Percentiles rank a stretch among this genome's conserved stretches.
These are phyloP conservation scores for Ogataea nakhonphanomensis DNA, from an alignment of 805 yeast species.

Conservation along the genomic window DNA sequence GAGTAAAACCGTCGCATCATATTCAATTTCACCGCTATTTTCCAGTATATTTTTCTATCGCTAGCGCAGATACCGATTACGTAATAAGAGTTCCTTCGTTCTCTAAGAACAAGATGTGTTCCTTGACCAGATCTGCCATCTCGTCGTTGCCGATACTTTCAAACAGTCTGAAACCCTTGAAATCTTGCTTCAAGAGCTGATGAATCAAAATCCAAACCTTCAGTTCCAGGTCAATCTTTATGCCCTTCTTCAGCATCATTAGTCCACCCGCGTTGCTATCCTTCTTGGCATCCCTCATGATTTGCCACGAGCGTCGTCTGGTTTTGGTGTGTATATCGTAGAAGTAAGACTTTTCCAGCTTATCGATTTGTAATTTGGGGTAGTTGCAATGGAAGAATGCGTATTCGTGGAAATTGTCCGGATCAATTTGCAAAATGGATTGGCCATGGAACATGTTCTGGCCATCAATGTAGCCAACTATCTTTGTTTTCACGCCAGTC, in stretches of 20 bases:
- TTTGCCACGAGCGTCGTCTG: slow-evolving; percentile 26
- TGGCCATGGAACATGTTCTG: slow-evolving; percentile 28
- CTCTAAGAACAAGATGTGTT: slow-evolving; percentile 17
- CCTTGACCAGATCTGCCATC: slow-evolving; percentile 22
- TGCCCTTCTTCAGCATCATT: slow-evolving; percentile 16
- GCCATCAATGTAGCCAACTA: slow-evolving; percentile 29
- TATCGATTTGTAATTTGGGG: slow-evolving; percentile 28
- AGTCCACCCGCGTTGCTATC: slow-evolving; percentile 25
- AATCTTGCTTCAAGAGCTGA: slow-evolving; percentile 23
- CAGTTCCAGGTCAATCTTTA: slow-evolving; percentile 27
- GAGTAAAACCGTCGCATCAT: slow-evolving; percentile 15
- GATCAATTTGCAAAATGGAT: slow-evolving; percentile 31
- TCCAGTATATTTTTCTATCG: neutral
- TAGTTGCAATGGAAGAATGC: slow-evolving; percentile 33
- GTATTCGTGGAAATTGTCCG: slow-evolving; percentile 21
- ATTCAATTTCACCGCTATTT: neutral
- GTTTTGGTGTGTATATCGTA: slow-evolving; percentile 16
- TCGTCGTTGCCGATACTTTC: slow-evolving; percentile 26
- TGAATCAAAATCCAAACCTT: slow-evolving; percentile 26
- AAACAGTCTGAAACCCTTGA: slow-evolving; percentile 27
- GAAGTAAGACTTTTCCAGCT: slow-evolving; percentile 19
- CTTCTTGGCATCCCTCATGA: slow-evolving; percentile 30
- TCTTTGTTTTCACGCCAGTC: slow-evolving; percentile 30
- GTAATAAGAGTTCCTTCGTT: slow-evolving; percentile 16
- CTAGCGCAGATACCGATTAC: neutral